phyloP scores from a whole-genome alignment of 75 land plant species.

The Azolla pinnata region DNA sequence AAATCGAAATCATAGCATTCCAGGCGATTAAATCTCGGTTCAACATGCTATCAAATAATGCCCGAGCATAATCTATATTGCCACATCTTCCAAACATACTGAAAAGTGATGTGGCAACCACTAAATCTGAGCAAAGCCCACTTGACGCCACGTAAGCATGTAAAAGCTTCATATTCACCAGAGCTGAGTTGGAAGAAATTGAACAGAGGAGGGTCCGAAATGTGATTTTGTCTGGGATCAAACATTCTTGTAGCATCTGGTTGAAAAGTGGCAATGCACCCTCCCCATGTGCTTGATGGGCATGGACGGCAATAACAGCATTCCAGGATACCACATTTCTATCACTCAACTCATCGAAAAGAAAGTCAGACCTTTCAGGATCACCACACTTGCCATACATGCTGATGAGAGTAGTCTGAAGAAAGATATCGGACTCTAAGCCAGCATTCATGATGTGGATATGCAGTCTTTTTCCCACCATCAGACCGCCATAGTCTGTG shows the following conservation, averaged over 20 bases:
- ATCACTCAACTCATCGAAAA: constrained; percentile 38
- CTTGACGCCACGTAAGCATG: constrained; percentile 16
- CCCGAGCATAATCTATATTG: constrained; percentile 14
- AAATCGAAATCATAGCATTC: constrained; percentile 70
- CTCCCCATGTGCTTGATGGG: constrained; percentile 16
- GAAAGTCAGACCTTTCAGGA: constrained; percentile 13
- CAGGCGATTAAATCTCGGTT: constrained; percentile 59
- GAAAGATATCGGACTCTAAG: constrained; percentile 25
- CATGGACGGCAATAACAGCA: constrained; percentile 32
- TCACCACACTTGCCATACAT: constrained; percentile 36
- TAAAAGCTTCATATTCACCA: constrained; percentile 6
- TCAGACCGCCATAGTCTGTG: not conserved
- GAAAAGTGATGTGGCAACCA: constrained; percentile 36
- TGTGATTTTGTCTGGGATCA: constrained; percentile 32
- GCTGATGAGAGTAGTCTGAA: constrained; percentile 25
- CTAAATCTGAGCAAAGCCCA: constrained; percentile 14
- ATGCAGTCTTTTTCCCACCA: constrained; percentile 18
- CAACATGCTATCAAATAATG: constrained; percentile 27
- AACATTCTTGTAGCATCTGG: constrained; percentile 22
- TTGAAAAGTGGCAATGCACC: constrained; percentile 22
- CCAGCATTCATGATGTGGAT: constrained; percentile 23
- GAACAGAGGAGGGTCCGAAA: constrained; percentile 38
- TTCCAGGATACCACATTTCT: constrained; percentile 46
- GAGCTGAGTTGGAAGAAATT: constrained; percentile 17
- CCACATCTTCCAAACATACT: constrained; percentile 46